Conservation (phyloP, 202 grass and related monocot genomes). For the Digitaria exilis region DNA sequence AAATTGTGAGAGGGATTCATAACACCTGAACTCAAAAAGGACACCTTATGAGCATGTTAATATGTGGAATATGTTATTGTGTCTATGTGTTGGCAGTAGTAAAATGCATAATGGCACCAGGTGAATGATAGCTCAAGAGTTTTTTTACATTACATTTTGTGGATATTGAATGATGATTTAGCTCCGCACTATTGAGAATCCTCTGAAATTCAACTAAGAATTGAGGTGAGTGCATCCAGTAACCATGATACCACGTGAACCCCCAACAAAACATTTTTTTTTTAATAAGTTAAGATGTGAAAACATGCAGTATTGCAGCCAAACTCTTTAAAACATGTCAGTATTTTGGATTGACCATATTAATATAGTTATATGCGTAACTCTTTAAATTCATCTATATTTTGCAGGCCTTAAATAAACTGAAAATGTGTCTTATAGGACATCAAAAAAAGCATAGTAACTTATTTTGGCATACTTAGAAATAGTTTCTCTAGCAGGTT, state of each 20-base stretch:
- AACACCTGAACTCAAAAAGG: slow-evolving; percentile 16
- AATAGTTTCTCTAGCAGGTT: too few relatives aligned
- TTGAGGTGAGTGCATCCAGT: neutral
- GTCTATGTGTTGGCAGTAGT: neutral
- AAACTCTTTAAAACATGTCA: neutral
- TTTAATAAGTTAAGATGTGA: neutral
- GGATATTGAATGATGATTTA: neutral
- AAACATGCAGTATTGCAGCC: neutral
- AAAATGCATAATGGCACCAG: neutral
- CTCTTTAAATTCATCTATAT: neutral
- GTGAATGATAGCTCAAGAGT: neutral
- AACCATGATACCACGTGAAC: neutral
- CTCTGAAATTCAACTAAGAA: neutral
- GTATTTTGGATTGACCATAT: neutral
- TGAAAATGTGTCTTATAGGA: neutral
- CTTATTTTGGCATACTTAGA: too few relatives aligned
- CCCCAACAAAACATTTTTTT: neutral
- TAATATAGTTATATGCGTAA: neutral
- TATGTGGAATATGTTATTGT: neutral
- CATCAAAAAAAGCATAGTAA: neutral
- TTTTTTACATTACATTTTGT: neutral
- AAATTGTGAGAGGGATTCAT: neutral
- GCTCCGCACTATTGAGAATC: neutral
- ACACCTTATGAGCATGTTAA: neutral
- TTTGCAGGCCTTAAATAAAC: neutral